phyloP scores from a whole-genome alignment of 495 filamentous ascomycete genomes.

The Sordaria brevicollis region DNA sequence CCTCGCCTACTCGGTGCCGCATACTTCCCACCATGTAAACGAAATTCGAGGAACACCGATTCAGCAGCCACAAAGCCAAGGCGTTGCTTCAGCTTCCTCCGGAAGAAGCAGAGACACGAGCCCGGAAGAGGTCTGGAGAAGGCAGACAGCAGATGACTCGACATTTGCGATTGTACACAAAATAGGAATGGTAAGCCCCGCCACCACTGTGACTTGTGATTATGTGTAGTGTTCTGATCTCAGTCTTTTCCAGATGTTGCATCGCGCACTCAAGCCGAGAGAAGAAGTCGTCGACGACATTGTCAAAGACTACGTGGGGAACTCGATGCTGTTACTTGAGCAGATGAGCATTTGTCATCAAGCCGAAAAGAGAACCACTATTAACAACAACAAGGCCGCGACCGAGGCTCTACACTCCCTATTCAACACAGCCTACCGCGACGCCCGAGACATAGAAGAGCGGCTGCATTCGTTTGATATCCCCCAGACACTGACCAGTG shows the following conservation, averaged over 20 bases:
- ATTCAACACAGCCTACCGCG: background rate
- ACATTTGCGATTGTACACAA: slow-evolving; percentile 4
- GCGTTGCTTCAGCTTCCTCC: background rate
- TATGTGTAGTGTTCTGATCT: background rate
- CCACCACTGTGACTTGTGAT: background rate
- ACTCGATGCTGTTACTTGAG: slow-evolving; percentile 6
- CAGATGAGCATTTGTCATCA: slow-evolving; percentile 7
- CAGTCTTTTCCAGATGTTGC: background rate
- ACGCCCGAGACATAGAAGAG: background rate
- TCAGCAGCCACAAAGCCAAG: background rate
- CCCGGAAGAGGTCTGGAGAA: slow-evolving; percentile 6
- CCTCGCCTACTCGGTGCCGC: background rate
- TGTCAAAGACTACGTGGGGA: slow-evolving; percentile 8
- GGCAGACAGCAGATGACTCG: slow-evolving; percentile 4
- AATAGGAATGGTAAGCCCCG: slow-evolving; percentile 5
- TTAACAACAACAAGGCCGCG: background rate
- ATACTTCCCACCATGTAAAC: background rate
- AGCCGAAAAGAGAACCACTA: background rate
- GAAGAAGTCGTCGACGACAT: slow-evolving; percentile 12
- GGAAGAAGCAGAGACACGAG: background rate
- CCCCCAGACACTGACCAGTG: background rate
- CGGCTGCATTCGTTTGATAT: background rate
- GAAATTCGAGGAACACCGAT: background rate
- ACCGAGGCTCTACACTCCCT: background rate
- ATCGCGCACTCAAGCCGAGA: slow-evolving; percentile 14